Evolutionary conservation across 306 rosid genomes (phyloP).

Genomic region (Elaeagnus macrophylla): DNA sequence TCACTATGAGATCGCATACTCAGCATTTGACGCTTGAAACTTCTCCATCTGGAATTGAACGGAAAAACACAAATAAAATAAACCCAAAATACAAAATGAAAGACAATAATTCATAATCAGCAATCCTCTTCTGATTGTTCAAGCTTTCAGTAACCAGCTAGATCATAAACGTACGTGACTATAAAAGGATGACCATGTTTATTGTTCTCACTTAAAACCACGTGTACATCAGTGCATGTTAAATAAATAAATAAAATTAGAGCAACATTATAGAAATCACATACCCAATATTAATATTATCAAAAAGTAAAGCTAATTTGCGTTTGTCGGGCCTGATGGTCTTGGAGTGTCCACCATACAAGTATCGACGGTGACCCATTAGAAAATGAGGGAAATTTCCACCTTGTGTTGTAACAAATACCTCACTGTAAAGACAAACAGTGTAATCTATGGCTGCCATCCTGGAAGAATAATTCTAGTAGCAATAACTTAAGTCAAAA

Average conservation of each 20-base stretch:
- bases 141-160: neutral
- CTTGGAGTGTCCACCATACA: conserved; percentile 88
- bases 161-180: neutral
- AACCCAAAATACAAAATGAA: conserved; percentile 3
- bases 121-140: neutral
- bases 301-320: conserved; percentile 73
- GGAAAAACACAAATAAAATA: conserved; percentile 12
- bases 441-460: conserved; percentile 99
- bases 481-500: conserved; percentile 39
- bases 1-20: conserved; percentile 80
- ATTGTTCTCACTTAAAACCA: neutral
- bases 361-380: conserved; percentile 92
- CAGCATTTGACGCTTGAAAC: conserved; percentile 78
- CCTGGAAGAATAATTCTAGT: conserved; percentile 90
- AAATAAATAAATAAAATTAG: conserved; percentile 13
- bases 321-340: conserved; percentile 96
- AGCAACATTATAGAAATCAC: conserved; percentile 9
- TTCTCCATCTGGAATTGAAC: conserved; percentile 66
- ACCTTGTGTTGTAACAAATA: conserved; percentile 96
- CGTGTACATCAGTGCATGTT: neutral
- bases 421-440: conserved; percentile 97
- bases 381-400: conserved; percentile 98
- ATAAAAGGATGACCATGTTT: neutral
- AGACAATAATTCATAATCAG: neutral
- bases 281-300: conserved; percentile 85